Evolutionary conservation across 306 rosid genomes (phyloP), one percentile per base, ranked within the genome.

Genomic region (Fragaria iinumae): DNA sequence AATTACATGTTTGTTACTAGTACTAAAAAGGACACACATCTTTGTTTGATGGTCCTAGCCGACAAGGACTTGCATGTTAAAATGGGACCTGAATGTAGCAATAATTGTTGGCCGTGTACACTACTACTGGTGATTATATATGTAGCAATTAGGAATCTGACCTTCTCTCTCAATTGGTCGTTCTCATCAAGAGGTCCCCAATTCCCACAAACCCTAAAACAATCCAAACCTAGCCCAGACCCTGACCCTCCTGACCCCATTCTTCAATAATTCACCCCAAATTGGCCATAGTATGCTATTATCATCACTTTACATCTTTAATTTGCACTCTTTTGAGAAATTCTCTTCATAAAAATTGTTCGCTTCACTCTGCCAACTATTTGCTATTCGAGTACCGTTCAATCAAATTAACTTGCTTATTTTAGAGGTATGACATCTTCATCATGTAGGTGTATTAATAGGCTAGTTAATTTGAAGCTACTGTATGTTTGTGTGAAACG

Each of bases 231-330:
- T 64, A 73, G 77, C 79, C 41, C 77, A 62, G 67, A 77, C 27
- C 1, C 41, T 65, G 68, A 78, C 86, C 66, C 29, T 7, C 55
- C 17, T 8, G 84, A 56, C 89, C 71, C 89, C 20, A 67, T 77
- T 8, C 67, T 63, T 78, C 87, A 91, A 89, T 91, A 86, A 87
- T 89, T 84, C 81, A 83, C 68, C 44, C 53, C 78, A 8, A 13
- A 71, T 29, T 29, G 39, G 29, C 34, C 6, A 23, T 23, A 55
- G 34, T 32, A 50, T 50, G 56, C 56, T 16, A 50, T 17, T 50
- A 50, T 50, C 8, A 50, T 50, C n/a, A 12, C 50, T 38, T 38
- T 38, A 38, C 41, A 38, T 38, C 41, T 5, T 38, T 38, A 5
- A 32, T 32, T 43, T 43, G 10, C 47, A 9, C 49, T 45, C 14